Percentiles rank a stretch among this genome's conserved stretches.
These are phyloP conservation scores for Hyphopichia wangnamkhiaoensis DNA, from an alignment of 1,139 yeast species.

Conservation along the genomic window DNA sequence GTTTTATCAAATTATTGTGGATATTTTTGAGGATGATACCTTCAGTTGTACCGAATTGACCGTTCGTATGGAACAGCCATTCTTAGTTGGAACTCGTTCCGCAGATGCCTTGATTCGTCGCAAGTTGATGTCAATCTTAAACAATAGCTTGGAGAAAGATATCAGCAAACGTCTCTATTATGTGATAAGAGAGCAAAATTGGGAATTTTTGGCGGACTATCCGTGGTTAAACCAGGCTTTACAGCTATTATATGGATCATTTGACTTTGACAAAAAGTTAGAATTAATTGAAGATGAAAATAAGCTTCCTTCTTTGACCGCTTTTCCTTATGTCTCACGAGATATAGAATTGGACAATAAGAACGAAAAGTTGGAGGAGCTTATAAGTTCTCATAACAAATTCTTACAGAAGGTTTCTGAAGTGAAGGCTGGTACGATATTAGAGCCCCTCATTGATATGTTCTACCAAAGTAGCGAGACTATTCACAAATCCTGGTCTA, in stretches of 20 bases:
- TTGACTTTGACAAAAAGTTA: conserved; percentile 53
- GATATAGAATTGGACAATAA: conserved; percentile 25
- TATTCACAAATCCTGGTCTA: conserved; percentile 83
- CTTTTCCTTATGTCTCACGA: conserved; percentile 37
- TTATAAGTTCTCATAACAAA: conserved; percentile 50
- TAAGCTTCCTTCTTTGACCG: conserved; percentile 55
- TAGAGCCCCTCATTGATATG: conserved; percentile 75
- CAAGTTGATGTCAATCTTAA: conserved; percentile 77
- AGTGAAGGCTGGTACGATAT: conserved; percentile 58
- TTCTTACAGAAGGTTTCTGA: conserved; percentile 50
- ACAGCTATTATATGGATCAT: conserved; percentile 80
- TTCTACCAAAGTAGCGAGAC: conserved; percentile 81
- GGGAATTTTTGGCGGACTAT: conserved; percentile 93
- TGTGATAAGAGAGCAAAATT: conserved; percentile 87
- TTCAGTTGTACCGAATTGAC: conserved; percentile 87
- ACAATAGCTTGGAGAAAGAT: conserved; percentile 77
- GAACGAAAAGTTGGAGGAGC: conserved; percentile 22
- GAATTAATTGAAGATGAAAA: conserved; percentile 50
- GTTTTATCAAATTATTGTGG: conserved; percentile 84
- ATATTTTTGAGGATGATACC: conserved; percentile 80
- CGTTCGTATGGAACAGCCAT: conserved; percentile 95
- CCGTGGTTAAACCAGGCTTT: conserved; percentile 95
- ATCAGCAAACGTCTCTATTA: conserved; percentile 80
- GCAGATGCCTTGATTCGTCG: conserved; percentile 75
- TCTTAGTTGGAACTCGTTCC: conserved; percentile 87